These are phyloP conservation scores for Eurotiales sp. DNA, from an alignment of 2,329 filamentous ascomycete genomes.

Conservation along the genomic window DNA sequence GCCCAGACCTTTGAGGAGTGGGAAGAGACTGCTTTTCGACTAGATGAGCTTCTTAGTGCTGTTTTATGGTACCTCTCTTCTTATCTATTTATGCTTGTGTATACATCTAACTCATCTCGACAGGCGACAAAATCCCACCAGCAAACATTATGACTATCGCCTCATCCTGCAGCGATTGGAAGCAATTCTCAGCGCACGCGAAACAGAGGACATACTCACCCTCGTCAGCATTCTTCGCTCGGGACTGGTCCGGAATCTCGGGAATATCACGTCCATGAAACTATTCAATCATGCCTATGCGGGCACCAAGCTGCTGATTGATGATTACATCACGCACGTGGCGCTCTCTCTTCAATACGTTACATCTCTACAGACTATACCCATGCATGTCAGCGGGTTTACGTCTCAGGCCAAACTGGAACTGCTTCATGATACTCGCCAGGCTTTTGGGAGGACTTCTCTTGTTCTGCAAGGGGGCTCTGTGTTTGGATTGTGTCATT, in stretches of 20 bases:
- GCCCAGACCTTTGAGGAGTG: constrained; percentile 77
- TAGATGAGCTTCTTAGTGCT: constrained; percentile 77
- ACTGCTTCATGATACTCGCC: constrained; percentile 78
- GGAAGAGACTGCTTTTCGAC: constrained; percentile 75
- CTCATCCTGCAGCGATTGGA: constrained; percentile 75
- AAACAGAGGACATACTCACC: constrained; percentile 67
- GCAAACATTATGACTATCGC: constrained; percentile 78
- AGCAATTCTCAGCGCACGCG: constrained; percentile 65
- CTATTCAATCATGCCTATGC: constrained; percentile 82
- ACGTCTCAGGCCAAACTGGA: constrained; percentile 78
- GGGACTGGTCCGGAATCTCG: constrained; percentile 75
- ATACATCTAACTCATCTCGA: not conserved
- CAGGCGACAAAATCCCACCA: constrained; percentile 78
- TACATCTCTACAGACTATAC: constrained; percentile 59
- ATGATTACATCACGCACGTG: constrained; percentile 83
- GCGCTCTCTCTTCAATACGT: constrained; percentile 78
- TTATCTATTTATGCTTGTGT: not conserved
- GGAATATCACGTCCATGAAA: constrained; percentile 77
- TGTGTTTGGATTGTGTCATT: constrained; percentile 85
- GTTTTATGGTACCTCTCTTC: constrained; percentile 64
- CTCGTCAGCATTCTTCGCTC: constrained; percentile 78
- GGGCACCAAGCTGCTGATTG: constrained; percentile 85
- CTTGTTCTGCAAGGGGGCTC: constrained; percentile 85
- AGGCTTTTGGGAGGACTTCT: constrained; percentile 82
- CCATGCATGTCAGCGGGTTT: constrained; percentile 49